Conservation (phyloP, 345 rosid species). For the Eutrema heterophyllum region DNA sequence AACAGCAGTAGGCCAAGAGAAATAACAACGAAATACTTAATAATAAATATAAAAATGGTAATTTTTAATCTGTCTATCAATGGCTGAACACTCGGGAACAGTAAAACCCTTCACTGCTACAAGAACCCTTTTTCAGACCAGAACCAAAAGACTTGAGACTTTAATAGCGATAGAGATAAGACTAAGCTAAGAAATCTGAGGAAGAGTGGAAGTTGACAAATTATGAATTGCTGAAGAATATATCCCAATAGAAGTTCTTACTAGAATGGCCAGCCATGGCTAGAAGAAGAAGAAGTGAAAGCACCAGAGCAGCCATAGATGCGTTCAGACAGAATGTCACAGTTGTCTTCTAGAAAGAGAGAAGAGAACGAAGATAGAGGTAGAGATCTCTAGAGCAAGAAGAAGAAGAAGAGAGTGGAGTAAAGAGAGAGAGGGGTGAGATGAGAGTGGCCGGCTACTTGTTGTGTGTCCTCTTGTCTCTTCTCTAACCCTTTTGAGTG, state of each 20-base stretch:
- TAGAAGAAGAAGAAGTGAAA: constrained; percentile 42
- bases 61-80: neutral
- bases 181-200: constrained; percentile 3
- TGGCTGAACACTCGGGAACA: constrained; percentile 12
- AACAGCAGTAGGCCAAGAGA: neutral
- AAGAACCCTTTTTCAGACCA: neutral
- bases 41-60: neutral
- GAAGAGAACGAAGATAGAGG: neutral
- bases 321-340: constrained; percentile 17
- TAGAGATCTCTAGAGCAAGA: constrained; percentile 17
- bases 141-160: neutral
- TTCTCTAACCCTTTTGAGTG: constrained; percentile 25
- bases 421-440: constrained; percentile 4
- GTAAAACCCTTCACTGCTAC: constrained; percentile 12
- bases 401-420: neutral
- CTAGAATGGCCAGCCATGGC: constrained; percentile 50
- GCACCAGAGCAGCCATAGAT: constrained; percentile 43
- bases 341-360: neutral
- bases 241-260: constrained; percentile 15
- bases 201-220: neutral
- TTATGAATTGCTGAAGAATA: too few relatives aligned
- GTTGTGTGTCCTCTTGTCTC: constrained; percentile 32
- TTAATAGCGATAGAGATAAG: neutral
- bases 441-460: constrained; percentile 11
- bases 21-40: neutral